phyloP scores from a whole-genome alignment of 495 filamentous ascomycete genomes.

The Penicillium riverlandense region DNA sequence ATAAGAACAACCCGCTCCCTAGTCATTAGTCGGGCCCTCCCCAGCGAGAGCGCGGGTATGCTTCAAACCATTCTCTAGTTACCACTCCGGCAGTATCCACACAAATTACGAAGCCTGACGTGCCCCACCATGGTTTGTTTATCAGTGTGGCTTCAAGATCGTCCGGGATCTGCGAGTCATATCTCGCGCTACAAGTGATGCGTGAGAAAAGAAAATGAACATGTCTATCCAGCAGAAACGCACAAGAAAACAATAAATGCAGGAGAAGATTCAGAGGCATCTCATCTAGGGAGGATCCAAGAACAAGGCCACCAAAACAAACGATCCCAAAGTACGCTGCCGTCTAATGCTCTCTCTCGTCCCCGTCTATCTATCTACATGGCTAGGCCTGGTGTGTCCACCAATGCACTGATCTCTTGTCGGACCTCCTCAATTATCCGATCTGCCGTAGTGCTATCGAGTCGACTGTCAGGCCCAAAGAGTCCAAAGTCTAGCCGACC shows the following conservation, averaged over 20 bases:
- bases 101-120: too few relatives aligned
- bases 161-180: too few relatives aligned
- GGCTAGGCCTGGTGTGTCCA: slow-evolving; percentile 1
- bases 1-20: too few relatives aligned
- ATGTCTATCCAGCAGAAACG: background rate
- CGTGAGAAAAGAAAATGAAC: slow-evolving; percentile 4
- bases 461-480: slow-evolving; percentile 17
- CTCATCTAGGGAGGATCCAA: slow-evolving; percentile 5
- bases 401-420: slow-evolving; percentile 12
- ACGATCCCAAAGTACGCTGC: background rate
- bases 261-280: background rate
- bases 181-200: background rate
- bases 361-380: background rate
- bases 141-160: too few relatives aligned
- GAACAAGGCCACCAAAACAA: slow-evolving; percentile 1
- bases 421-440: slow-evolving; percentile 14
- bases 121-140: too few relatives aligned
- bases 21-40: too few relatives aligned
- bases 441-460: slow-evolving; percentile 13
- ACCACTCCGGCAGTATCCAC: too few relatives aligned
- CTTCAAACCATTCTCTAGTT: too few relatives aligned
- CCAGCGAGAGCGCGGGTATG: too few relatives aligned
- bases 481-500: slow-evolving; percentile 26
- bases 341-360: background rate
- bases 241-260: background rate